Percentiles rank a stretch among this genome's conserved stretches.
Conservation (phyloP, 1,284 basidiomycete genomes). For the Ganoderma lucidum region DNA sequence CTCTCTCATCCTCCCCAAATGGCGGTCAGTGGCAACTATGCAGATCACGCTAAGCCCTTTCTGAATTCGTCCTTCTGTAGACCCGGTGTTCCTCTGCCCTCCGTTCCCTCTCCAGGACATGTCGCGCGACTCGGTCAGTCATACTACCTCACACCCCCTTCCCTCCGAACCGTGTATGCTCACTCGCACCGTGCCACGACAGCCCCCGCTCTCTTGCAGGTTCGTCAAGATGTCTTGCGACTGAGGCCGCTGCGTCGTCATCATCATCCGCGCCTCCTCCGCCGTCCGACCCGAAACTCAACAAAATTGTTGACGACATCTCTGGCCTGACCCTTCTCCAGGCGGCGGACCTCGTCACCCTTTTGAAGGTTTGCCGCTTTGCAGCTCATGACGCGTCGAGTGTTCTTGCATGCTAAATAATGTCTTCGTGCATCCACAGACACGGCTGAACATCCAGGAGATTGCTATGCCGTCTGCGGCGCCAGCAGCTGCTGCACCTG, state of each 20-base stretch:
- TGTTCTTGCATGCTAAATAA: not conserved
- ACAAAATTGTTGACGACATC: constrained; percentile 93
- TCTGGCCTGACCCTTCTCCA: constrained; percentile 91
- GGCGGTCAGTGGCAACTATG: constrained; percentile 38
- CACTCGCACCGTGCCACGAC: not conserved
- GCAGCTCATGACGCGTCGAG: not conserved
- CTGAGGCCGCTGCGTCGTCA: constrained; percentile 56
- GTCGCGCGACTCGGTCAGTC: constrained; percentile 45
- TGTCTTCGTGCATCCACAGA: constrained; percentile 52
- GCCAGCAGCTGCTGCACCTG: constrained; percentile 64
- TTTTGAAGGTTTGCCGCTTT: constrained; percentile 80
- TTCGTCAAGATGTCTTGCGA: constrained; percentile 45
- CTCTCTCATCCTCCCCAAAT: constrained; percentile 26
- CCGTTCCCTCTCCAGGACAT: constrained; percentile 54
- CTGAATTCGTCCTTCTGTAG: constrained; percentile 37
- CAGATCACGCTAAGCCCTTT: constrained; percentile 1
- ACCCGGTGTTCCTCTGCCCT: constrained; percentile 57
- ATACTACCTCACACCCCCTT: not conserved
- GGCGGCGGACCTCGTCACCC: constrained; percentile 94
- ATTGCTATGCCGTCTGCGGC: constrained; percentile 91
- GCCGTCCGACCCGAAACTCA: constrained; percentile 75
- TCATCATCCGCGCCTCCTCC: constrained; percentile 50
- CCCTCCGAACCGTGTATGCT: not conserved
- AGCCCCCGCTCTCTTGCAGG: constrained; percentile 35
- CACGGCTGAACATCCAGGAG: constrained; percentile 96